A percentile compares a stretch with the other conserved stretches of the same genome.
These are phyloP conservation scores for Scleroderma bovista DNA, from an alignment of 768 basidiomycete species.

Conservation along the genomic window DNA sequence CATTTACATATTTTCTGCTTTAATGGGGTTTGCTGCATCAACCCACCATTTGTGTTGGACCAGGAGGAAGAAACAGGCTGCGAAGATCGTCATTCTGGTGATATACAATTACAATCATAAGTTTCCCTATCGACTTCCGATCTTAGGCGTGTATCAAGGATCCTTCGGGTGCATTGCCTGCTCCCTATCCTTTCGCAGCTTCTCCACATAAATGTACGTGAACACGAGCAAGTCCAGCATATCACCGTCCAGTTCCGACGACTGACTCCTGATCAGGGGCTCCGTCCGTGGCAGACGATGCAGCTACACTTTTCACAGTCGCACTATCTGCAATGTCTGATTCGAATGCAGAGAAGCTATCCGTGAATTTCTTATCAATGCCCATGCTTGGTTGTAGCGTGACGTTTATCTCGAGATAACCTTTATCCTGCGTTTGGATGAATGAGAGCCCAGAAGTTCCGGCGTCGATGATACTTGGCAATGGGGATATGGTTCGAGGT, in stretches of 20 bases:
- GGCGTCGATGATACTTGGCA: conserved; percentile 2
- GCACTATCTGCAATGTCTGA: not conserved
- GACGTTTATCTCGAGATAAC: conserved; percentile 1
- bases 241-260: not conserved
- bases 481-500: not conserved
- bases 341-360: not conserved
- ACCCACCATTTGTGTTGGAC: too few species aligned
- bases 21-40: too few species aligned
- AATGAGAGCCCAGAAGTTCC: not conserved
- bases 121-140: not conserved
- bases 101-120: too few species aligned
- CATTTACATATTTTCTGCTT: conserved; percentile 3
- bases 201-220: conserved; percentile 25
- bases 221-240: conserved; percentile 26
- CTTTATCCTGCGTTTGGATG: not conserved
- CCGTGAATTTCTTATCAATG: not conserved
- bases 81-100: too few species aligned
- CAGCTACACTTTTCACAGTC: not conserved
- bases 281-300: not conserved
- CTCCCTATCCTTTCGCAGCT: conserved; percentile 19
- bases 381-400: not conserved
- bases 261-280: not conserved
- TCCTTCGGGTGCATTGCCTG: conserved; percentile 3
- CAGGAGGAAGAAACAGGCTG: too few species aligned
- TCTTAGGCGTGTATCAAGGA: not conserved